Evolutionary conservation across 768 basidiomycete genomes (phyloP).

Genomic region (Pluteus cervinus): DNA sequence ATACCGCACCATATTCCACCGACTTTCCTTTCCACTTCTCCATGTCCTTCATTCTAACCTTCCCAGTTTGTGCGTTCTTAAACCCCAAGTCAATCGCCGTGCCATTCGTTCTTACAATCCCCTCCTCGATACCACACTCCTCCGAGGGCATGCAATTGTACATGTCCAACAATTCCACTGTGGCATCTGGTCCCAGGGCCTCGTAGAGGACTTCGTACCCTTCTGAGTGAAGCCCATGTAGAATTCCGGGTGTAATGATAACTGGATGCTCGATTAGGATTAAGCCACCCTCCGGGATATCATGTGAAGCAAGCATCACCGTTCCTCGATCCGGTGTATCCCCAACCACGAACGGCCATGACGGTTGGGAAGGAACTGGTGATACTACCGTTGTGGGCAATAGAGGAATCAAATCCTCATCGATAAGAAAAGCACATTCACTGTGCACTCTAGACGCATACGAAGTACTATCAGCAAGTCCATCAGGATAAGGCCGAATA

Average conservation of each 20-base stretch:
- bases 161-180: constrained; percentile 24
- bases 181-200: constrained; percentile 18
- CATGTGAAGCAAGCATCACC: constrained; percentile 30
- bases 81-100: constrained; percentile 26
- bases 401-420: constrained; percentile 4
- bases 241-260: constrained; percentile 29
- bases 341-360: constrained; percentile 17
- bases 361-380: constrained; percentile 2
- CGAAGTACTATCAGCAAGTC: too few relatives aligned
- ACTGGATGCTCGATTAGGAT: constrained; percentile 35
- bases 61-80: constrained; percentile 14
- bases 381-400: constrained; percentile 1
- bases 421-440: constrained; percentile 7
- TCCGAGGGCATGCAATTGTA: constrained; percentile 22
- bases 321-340: constrained; percentile 25
- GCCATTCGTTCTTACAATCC: constrained; percentile 39
- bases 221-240: too few relatives aligned
- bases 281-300: constrained; percentile 25
- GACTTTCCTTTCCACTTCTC: too few relatives aligned
- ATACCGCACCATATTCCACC: constrained; percentile 35
- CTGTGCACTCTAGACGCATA: neutral
- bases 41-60: too few relatives aligned
- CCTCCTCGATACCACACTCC: constrained; percentile 33
- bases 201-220: constrained; percentile 25
- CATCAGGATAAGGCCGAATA: constrained; percentile 3